Percentiles rank a stretch among this genome's conserved stretches.
Evolutionary conservation across 306 rosid genomes (phyloP).

Genomic region (Citrullus amarus): DNA sequence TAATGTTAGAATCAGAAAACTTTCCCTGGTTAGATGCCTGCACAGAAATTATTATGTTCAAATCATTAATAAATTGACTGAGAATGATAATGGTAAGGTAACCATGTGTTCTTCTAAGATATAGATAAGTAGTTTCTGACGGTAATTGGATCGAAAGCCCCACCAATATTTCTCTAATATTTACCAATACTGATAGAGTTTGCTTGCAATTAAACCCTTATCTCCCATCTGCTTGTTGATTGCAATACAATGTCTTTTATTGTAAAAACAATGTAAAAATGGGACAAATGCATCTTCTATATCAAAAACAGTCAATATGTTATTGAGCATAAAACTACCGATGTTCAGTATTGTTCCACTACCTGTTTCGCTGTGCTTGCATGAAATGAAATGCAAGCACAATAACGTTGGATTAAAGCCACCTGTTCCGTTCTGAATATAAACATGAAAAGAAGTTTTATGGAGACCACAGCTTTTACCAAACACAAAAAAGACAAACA

Average conservation of each 20-base stretch:
- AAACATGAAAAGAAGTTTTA: background rate
- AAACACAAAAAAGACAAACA: background rate
- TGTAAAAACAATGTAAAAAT: background rate
- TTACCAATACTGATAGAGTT: background rate
- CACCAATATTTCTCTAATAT: background rate
- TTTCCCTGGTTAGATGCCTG: slow-evolving; percentile 60
- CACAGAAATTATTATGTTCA: slow-evolving; percentile 2
- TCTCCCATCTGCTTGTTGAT: background rate
- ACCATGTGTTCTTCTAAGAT: background rate
- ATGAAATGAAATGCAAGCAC: background rate
- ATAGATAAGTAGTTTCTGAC: background rate
- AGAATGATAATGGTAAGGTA: background rate
- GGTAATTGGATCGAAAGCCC: background rate
- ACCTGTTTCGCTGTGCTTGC: background rate
- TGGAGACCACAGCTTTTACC: background rate
- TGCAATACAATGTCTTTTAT: background rate
- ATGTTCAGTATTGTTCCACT: background rate
- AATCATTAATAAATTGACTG: background rate
- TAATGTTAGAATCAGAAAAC: slow-evolving; percentile 57
- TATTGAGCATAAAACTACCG: background rate
- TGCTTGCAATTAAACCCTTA: background rate
- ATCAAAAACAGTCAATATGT: background rate
- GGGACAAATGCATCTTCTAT: background rate
- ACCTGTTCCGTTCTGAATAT: background rate
- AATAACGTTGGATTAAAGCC: background rate